Base-by-base conservation (phyloP, 2,329 filamentous ascomycete species). In the Fusarium sp. region DNA sequence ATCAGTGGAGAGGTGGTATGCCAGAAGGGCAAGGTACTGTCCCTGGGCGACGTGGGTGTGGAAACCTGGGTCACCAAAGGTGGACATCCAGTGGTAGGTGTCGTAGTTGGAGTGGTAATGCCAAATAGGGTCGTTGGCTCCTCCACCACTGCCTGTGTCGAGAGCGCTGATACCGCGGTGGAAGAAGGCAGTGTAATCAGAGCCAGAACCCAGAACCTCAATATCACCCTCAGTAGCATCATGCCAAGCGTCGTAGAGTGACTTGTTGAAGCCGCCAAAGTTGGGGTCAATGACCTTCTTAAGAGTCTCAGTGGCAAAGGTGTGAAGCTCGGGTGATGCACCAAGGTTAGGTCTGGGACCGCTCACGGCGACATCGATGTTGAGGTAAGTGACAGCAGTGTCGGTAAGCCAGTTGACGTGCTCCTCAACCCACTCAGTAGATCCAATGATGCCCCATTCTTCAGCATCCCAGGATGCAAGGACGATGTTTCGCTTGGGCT, bases 61-160 rank as follows among this genome's bases (percentile, higher is more conserved):
- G 50, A 86, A 88, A 1, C 81, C 83, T 2, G 84, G 84, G 68
- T 97, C 93, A 6, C 92, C 92, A 69, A 88, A 93, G 4, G 82
- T 90, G 15, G 90, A 84, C 92, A 96, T 96, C 93, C 93, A 96
- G 72, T 90, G 82, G 75, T 92, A 94, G 33, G 87, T 92, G 75
- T 96, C 93, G 75, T 94, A 96, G 78, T 96, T 96, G 65, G 87
- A 87, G 76, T 96, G 92, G 74, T 96, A 96, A 67, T 92, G 90
- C 75, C 91, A 92, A 8, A 92, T 81, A 0, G 89, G 82, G 40
- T 87, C 85, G 0, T 76, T 75, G 0, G 73, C 53, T 4, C 80
- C 80, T 10, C 76, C 74, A 1, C 73, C 72, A 40, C 88, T 88
- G 4, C 86, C 84, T 20, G 90, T 80, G 63, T 91, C 88, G 11